A percentile compares a stretch with the other conserved stretches of the same genome.
phyloP scores from a whole-genome alignment of 495 filamentous ascomycete genomes.

The Trichoderma orchidacearum region DNA sequence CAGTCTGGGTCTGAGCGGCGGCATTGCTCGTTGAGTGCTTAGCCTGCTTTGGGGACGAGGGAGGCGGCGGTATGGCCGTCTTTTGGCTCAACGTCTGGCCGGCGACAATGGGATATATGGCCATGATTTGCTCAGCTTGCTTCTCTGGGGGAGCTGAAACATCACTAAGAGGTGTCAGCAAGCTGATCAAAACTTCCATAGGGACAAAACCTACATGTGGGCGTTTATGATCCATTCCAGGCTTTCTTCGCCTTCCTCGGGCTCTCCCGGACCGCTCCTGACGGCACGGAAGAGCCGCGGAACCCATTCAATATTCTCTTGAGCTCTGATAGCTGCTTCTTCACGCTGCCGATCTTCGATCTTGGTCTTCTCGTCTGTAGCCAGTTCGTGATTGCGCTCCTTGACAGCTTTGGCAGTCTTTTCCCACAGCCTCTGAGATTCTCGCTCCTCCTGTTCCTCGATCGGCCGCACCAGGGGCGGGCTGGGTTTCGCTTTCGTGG shows the following conservation, averaged over 20 bases:
- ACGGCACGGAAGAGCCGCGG: conserved; percentile 72
- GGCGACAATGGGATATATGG: conserved; percentile 71
- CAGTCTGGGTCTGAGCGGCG: conserved; percentile 5
- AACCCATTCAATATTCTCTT: conserved; percentile 80
- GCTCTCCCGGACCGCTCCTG: conserved; percentile 53
- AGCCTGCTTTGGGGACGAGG: conserved; percentile 6
- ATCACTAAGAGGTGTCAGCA: conserved; percentile 33
- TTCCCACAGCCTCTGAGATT: conserved; percentile 80
- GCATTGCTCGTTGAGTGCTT: conserved; percentile 4
- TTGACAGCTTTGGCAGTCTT: conserved; percentile 69
- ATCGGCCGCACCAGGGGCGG: conserved; percentile 63
- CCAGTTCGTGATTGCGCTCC: conserved; percentile 70
- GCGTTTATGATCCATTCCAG: conserved; percentile 94
- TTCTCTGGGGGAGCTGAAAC: conserved; percentile 54
- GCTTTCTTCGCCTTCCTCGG: conserved; percentile 71
- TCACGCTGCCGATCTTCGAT: conserved; percentile 86
- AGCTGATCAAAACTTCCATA: neutral
- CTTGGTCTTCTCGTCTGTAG: conserved; percentile 89
- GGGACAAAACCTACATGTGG: conserved; percentile 47
- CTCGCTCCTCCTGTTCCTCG: conserved; percentile 77
- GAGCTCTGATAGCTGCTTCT: conserved; percentile 68
- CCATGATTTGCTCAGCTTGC: conserved; percentile 71
- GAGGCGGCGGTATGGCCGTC: conserved; percentile 23
- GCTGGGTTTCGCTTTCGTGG: conserved; percentile 58
- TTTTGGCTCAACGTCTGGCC: conserved; percentile 43